Evolutionary conservation across 2,329 filamentous ascomycete species (phyloP).

Genomic region (Colletotrichum camelliae): DNA sequence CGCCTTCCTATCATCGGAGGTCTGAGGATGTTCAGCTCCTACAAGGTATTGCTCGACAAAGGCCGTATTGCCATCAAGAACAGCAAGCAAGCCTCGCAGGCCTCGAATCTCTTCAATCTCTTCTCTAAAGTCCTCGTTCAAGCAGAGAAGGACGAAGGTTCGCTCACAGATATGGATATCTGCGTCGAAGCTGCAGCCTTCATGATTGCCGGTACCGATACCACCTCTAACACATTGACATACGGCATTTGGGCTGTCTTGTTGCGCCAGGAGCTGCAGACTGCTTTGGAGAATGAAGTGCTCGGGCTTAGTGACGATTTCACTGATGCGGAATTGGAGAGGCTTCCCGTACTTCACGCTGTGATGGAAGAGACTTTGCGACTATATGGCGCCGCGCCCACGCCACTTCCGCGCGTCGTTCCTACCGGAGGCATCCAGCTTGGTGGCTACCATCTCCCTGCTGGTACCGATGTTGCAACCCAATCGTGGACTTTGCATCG

Average conservation of each 20-base stretch:
- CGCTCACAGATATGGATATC: constrained; percentile 34
- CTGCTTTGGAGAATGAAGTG: constrained; percentile 39
- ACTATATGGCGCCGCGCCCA: constrained; percentile 44
- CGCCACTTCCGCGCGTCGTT: constrained; percentile 42
- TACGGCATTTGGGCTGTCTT: constrained; percentile 49
- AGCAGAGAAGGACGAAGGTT: background rate
- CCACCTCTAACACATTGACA: constrained; percentile 54
- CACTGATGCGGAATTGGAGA: constrained; percentile 35
- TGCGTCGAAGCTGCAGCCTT: constrained; percentile 44
- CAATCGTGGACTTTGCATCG: constrained; percentile 54
- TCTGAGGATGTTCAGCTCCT: background rate
- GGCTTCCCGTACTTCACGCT: constrained; percentile 43
- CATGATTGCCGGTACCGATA: constrained; percentile 58
- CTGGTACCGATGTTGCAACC: constrained; percentile 41
- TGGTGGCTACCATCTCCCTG: constrained; percentile 42
- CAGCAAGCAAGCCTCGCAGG: background rate
- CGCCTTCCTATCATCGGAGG: background rate
- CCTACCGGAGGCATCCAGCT: constrained; percentile 44
- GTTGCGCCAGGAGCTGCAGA: constrained; percentile 30
- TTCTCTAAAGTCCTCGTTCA: background rate
- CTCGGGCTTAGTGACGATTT: constrained; percentile 25
- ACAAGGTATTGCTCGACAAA: background rate
- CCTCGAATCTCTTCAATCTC: background rate
- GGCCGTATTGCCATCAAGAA: background rate
- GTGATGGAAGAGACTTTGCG: constrained; percentile 51